A percentile compares a stretch with the other conserved stretches of the same genome.
phyloP scores from a whole-genome alignment of 2,329 filamentous ascomycete genomes.

The Alternaria atra region DNA sequence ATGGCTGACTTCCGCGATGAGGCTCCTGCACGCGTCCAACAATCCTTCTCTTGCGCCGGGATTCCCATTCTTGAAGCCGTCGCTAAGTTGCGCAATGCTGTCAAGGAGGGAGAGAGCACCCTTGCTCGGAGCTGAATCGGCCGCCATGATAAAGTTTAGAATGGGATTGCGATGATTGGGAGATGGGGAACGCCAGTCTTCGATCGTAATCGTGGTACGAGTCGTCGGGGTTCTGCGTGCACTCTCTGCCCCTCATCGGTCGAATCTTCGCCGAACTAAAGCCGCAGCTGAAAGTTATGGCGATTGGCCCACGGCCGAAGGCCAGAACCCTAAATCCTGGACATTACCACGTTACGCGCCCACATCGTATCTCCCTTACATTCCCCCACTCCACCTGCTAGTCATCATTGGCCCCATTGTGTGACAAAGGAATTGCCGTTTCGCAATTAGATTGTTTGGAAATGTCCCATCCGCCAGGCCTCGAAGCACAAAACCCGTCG shows the following conservation, averaged over 20 bases:
- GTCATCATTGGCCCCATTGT: not conserved
- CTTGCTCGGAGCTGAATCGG: constrained; percentile 3
- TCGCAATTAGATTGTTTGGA: not conserved
- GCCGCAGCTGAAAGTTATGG: not conserved
- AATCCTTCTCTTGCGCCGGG: constrained; percentile 31
- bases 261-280: not conserved
- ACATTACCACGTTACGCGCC: not conserved
- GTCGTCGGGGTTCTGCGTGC: not conserved
- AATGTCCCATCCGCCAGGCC: not conserved
- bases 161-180: not conserved
- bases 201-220: not conserved
- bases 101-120: constrained; percentile 29
- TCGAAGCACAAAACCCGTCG: constrained; percentile 1
- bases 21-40: constrained; percentile 28
- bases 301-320: not conserved
- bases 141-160: constrained; percentile 5
- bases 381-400: not conserved
- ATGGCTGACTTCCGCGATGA: constrained; percentile 36
- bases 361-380: not conserved
- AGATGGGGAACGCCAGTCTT: not conserved
- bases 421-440: constrained; percentile 2
- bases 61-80: constrained; percentile 25
- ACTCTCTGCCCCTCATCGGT: constrained; percentile 1
- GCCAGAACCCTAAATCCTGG: not conserved
- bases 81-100: constrained; percentile 27